phyloP scores from a whole-genome alignment of 1,284 basidiomycete genomes.

The Irpex sp. region DNA sequence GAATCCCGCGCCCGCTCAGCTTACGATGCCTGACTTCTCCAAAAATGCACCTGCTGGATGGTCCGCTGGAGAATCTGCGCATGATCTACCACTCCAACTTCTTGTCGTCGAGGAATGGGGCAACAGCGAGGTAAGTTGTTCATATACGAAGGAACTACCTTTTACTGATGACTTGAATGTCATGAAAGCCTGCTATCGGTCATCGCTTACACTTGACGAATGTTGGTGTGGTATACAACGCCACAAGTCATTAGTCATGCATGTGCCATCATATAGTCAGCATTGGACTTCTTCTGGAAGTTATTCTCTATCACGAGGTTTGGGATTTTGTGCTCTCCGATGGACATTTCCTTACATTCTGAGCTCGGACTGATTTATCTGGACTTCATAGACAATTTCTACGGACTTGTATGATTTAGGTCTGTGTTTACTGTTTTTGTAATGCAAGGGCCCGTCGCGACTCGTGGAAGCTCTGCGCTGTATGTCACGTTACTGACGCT shows the following conservation, averaged over 20 bases:
- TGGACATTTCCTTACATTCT: too few relatives aligned
- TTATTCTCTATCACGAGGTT: too few relatives aligned
- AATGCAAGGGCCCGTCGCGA: too few relatives aligned
- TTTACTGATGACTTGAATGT: background rate
- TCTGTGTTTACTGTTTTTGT: too few relatives aligned
- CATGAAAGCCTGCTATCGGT: background rate
- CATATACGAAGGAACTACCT: background rate
- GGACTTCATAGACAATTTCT: constrained; percentile 1
- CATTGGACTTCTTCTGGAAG: too few relatives aligned
- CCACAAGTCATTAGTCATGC: background rate
- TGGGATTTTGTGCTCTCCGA: too few relatives aligned
- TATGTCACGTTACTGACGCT: too few relatives aligned
- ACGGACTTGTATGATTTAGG: too few relatives aligned
- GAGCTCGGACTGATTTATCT: background rate
- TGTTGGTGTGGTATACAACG: constrained; percentile 4
- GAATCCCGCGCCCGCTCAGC: constrained; percentile 37
- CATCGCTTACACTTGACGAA: background rate
- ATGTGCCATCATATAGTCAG: background rate
- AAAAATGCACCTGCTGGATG: constrained; percentile 35
- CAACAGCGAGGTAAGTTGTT: constrained; percentile 29
- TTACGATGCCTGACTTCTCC: constrained; percentile 49
- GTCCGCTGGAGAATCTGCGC: constrained; percentile 30
- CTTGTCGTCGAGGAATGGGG: constrained; percentile 46
- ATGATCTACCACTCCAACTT: constrained; percentile 35
- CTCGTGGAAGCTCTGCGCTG: too few relatives aligned